Percentiles rank a stretch among this genome's conserved stretches.
Evolutionary conservation across 306 rosid genomes (phyloP).

Genomic region (Prunus campanulata): DNA sequence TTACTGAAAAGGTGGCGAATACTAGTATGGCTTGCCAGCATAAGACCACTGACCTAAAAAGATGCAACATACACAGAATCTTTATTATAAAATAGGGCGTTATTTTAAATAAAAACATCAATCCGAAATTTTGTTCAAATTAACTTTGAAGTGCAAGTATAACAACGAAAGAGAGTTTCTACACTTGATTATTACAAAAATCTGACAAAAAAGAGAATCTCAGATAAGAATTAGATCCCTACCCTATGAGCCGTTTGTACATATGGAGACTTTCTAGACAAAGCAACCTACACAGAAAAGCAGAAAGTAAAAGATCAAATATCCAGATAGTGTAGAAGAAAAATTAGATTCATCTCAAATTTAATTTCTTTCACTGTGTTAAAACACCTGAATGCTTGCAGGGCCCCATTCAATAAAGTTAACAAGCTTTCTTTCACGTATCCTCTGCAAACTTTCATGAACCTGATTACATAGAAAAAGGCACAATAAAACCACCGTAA

Average conservation of each 20-base stretch:
- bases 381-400: constrained; percentile 91
- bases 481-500: not conserved
- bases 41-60: constrained; percentile 91
- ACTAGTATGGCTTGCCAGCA: constrained; percentile 98
- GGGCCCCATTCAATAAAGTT: constrained; percentile 99
- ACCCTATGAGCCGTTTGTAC: constrained; percentile 98
- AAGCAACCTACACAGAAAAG: constrained; percentile 65
- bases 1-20: constrained; percentile 96
- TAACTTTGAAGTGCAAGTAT: no score
- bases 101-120: not conserved
- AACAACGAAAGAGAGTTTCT: not conserved
- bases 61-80: constrained; percentile 21
- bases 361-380: constrained; percentile 19
- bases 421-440: constrained; percentile 96
- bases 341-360: constrained; percentile 13
- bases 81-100: not conserved
- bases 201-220: not conserved
- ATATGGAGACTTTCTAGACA: constrained; percentile 94
- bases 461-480: constrained; percentile 51
- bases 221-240: constrained; percentile 14
- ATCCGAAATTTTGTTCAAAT: not conserved
- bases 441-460: constrained; percentile 99
- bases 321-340: constrained; percentile 6
- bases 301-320: constrained; percentile 6
- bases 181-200: not conserved